Evolutionary conservation across 225 moss, liverwort and hornwort genomes (phyloP).

Genomic region (Climacium dendroides): DNA sequence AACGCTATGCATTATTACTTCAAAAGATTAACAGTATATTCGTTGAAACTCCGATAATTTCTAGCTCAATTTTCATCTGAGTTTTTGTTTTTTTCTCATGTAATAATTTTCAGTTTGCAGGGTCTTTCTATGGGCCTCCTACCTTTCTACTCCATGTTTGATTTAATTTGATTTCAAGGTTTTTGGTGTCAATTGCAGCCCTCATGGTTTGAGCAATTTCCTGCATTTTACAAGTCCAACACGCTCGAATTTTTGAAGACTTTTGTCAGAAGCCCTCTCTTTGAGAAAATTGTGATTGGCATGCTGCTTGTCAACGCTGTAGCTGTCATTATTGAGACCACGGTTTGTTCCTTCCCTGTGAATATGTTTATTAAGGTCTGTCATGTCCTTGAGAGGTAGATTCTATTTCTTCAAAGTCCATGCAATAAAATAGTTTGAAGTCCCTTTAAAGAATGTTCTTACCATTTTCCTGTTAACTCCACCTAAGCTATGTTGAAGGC

Average conservation of each 20-base stretch:
- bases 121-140: not conserved
- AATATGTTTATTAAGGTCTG: not conserved
- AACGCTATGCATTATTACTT: not conserved
- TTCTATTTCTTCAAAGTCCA: not conserved
- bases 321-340: constrained; percentile 79
- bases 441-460: not conserved
- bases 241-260: constrained; percentile 25
- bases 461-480: not conserved
- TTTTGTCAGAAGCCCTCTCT: constrained; percentile 61
- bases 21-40: not conserved
- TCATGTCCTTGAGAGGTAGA: not conserved
- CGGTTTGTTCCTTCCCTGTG: constrained; percentile 29
- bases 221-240: constrained; percentile 44
- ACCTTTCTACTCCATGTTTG: not conserved
- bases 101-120: not conserved
- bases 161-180: not conserved
- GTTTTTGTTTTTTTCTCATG: not conserved
- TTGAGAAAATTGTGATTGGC: constrained; percentile 69
- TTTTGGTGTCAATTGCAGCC: constrained; percentile 22
- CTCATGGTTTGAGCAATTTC: constrained; percentile 61
- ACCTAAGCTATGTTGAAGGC: not conserved
- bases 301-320: constrained; percentile 64
- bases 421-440: not conserved
- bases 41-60: not conserved
- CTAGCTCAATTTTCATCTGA: not conserved